These are phyloP conservation scores for Phaeomoniella chlamydospora DNA, from an alignment of 2,329 filamentous ascomycete genomes.

Conservation along the genomic window DNA sequence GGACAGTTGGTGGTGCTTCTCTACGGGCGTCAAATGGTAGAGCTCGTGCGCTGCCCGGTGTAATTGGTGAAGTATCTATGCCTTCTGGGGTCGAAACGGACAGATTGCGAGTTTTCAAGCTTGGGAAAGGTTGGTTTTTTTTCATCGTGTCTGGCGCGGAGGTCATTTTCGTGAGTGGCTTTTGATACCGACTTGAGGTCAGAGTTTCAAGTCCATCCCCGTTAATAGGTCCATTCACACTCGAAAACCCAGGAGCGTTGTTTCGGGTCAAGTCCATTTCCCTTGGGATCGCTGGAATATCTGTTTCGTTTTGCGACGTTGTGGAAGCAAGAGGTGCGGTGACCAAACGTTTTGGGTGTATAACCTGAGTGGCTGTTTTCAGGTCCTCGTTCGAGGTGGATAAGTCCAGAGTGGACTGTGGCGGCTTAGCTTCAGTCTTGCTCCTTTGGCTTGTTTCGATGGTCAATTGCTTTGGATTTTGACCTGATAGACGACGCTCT, in stretches of 20 bases:
- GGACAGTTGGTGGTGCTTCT: constrained; percentile 37
- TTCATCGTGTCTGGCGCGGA: constrained; percentile 31
- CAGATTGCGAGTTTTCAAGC: constrained; percentile 57
- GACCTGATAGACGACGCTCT: constrained; percentile 64
- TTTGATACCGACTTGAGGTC: constrained; percentile 4
- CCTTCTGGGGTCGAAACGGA: constrained; percentile 47
- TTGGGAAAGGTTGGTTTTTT: constrained; percentile 59
- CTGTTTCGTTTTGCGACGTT: no score
- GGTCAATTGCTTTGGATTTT: constrained; percentile 68
- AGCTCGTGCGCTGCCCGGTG: constrained; percentile 58
- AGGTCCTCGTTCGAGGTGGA: constrained; percentile 16
- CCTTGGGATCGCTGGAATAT: no score
- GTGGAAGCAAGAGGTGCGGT: no score
- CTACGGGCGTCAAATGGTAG: constrained; percentile 30
- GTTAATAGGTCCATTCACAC: no score
- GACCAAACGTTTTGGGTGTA: no score
- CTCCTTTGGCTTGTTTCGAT: constrained; percentile 53
- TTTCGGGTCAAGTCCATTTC: no score
- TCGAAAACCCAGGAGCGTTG: no score
- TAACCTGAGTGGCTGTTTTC: constrained; percentile 8
- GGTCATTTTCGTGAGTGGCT: constrained; percentile 21
- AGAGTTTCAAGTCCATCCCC: no score
- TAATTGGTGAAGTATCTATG: constrained; percentile 56
- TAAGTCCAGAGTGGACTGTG: background rate
- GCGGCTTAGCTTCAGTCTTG: background rate